Percentiles rank a stretch among this genome's conserved stretches.
Evolutionary conservation across 345 rosid species (phyloP).

Genomic region (Noccaea caerulescens): DNA sequence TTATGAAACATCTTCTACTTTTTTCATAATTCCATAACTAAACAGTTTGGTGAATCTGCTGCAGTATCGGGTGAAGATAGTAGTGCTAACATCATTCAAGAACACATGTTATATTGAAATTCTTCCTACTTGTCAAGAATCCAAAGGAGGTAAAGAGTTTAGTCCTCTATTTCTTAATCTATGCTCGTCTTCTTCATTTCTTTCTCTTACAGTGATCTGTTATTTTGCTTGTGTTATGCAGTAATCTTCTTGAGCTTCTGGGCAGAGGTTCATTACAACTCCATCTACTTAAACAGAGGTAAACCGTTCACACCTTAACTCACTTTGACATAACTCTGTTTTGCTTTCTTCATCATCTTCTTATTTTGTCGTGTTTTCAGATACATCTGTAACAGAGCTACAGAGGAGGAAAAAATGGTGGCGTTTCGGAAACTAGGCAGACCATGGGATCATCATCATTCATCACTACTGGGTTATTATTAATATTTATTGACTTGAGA

Average conservation of each 20-base stretch:
- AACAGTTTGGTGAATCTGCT: constrained; percentile 3
- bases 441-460: constrained; percentile 27
- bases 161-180: not conserved
- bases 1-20: not conserved
- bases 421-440: constrained; percentile 61
- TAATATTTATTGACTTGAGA: constrained; percentile 40
- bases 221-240: constrained; percentile 46
- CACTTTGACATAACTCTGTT: not conserved
- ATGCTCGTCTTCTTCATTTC: not conserved
- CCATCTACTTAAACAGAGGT: constrained; percentile 80
- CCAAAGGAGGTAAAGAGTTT: constrained; percentile 61
- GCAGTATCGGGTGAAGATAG: constrained; percentile 78
- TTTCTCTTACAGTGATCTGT: constrained; percentile 2
- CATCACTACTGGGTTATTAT: constrained; percentile 6
- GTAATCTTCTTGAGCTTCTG: constrained; percentile 86
- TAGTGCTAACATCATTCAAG: constrained; percentile 85
- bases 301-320: not conserved
- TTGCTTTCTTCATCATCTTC: not conserved
- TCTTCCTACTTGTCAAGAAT: constrained; percentile 65
- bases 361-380: constrained; percentile 7
- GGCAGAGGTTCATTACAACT: constrained; percentile 99
- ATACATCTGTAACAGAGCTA: constrained; percentile 48
- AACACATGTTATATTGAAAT: constrained; percentile 89
- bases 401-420: constrained; percentile 80
- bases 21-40: not conserved